Conservation (phyloP, 2,329 filamentous ascomycete species). For the Parasarocladium wereldwijsianum region DNA sequence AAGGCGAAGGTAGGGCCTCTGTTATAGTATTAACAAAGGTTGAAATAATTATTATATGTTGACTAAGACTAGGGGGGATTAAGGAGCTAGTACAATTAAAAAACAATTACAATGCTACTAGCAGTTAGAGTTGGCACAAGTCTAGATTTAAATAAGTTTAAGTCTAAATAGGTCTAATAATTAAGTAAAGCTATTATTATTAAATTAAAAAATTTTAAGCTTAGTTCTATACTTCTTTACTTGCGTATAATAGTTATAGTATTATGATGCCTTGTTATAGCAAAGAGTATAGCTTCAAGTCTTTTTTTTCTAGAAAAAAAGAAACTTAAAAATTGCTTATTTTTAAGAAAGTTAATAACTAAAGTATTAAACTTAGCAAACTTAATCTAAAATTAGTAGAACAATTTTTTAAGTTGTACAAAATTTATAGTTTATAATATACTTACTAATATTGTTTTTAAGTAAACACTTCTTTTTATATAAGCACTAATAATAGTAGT, state of each 20-base stretch:
- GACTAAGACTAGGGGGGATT: not conserved
- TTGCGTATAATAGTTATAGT: not conserved
- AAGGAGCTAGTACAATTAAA: not conserved
- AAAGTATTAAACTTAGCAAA: not conserved
- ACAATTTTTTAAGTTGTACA: not conserved
- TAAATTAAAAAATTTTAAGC: constrained; percentile 1
- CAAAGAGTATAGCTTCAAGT: not conserved
- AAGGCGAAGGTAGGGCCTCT: not conserved
- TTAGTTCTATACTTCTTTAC: not conserved
- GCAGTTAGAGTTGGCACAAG: not conserved
- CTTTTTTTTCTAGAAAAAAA: too few relatives aligned
- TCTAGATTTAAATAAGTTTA: too few relatives aligned
- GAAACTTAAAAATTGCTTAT: too few relatives aligned
- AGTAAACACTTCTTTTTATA: not conserved
- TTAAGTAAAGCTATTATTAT: not conserved
- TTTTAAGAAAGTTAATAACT: not conserved
- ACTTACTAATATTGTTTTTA: not conserved
- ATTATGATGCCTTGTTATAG: not conserved
- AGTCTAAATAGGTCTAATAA: not conserved
- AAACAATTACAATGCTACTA: not conserved
- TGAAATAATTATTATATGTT: not conserved
- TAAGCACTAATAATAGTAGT: not conserved
- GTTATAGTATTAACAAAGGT: not conserved
- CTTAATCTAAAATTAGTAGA: not conserved
- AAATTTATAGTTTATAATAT: not conserved